Conservation (phyloP, 495 filamentous ascomycete genomes). For the Hypomontagnella monticulosa region DNA sequence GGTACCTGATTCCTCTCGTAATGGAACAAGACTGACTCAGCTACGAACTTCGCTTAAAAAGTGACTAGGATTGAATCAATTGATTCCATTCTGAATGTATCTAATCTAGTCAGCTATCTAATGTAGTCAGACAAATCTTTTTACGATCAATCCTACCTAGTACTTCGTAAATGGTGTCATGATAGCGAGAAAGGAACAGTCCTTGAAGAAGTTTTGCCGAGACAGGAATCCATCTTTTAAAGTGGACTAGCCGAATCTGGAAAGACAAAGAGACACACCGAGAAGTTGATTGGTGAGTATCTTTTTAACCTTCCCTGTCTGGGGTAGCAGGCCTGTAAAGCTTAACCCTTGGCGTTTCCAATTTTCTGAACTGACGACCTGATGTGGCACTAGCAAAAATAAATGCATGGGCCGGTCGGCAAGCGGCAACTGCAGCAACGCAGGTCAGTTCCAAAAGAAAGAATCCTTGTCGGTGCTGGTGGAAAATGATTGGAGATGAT, state of each 20-base stretch:
- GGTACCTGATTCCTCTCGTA: constrained; percentile 14
- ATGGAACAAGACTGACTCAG: constrained; percentile 14
- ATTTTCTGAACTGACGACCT: constrained; percentile 21
- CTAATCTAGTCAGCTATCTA: not conserved
- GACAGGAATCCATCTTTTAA: not conserved
- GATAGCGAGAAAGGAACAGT: no score
- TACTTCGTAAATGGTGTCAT: no score
- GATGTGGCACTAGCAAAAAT: constrained; percentile 23
- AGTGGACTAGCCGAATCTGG: constrained; percentile 28
- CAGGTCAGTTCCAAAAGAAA: constrained; percentile 30
- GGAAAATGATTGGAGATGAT: constrained; percentile 35
- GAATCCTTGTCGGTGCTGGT: constrained; percentile 22
- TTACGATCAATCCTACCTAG: no score
- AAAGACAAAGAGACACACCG: constrained; percentile 18
- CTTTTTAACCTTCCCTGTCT: constrained; percentile 19
- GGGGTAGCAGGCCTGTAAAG: constrained; percentile 19
- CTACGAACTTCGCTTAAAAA: constrained; percentile 4
- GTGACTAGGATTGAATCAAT: constrained; percentile 6
- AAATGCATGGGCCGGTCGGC: constrained; percentile 20
- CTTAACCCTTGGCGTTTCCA: constrained; percentile 34
- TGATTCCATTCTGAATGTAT: not conserved
- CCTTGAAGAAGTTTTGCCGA: constrained; percentile 12
- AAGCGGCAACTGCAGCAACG: constrained; percentile 41
- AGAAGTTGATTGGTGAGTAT: constrained; percentile 23
- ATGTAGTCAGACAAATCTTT: not conserved